Conservation (phyloP, 179 eudicot genomes). For the Corrigiola litoralis region DNA sequence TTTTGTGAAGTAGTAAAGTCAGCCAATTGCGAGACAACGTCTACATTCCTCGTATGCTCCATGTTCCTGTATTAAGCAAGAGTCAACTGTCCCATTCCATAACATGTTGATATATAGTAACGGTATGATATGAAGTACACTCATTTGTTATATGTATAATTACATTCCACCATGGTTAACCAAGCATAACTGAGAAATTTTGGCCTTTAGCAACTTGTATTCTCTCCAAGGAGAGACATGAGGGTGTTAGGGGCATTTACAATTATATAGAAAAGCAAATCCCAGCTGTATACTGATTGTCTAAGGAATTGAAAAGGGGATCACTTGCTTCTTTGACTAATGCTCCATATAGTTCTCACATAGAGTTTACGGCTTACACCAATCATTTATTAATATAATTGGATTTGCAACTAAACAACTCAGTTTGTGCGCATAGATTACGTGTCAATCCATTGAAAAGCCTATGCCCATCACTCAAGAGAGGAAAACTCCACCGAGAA, state of each 20-base stretch:
- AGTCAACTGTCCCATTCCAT: no score
- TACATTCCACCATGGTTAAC: not conserved
- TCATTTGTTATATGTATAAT: not conserved
- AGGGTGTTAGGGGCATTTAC: not conserved
- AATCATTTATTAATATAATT: not conserved
- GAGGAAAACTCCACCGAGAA: not conserved
- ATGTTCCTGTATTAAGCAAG: no score
- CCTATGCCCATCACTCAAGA: not conserved
- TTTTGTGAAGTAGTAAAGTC: no score
- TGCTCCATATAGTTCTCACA: conserved; percentile 6
- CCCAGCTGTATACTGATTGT: conserved; percentile 27
- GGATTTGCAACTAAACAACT: not conserved
- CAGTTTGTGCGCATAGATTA: not conserved
- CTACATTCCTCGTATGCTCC: no score
- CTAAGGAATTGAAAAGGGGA: conserved; percentile 15
- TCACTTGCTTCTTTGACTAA: conserved; percentile 26
- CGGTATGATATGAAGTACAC: no score
- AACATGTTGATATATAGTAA: no score
- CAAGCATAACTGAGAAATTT: not conserved
- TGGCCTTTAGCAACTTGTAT: not conserved
- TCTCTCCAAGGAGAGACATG: conserved; percentile 4
- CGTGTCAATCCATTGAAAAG: conserved; percentile 4
- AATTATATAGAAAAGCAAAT: not conserved
- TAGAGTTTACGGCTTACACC: conserved; percentile 6
- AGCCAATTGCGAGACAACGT: no score